phyloP scores from a whole-genome alignment of 345 rosid species.

The Cardamine resedifolia region DNA sequence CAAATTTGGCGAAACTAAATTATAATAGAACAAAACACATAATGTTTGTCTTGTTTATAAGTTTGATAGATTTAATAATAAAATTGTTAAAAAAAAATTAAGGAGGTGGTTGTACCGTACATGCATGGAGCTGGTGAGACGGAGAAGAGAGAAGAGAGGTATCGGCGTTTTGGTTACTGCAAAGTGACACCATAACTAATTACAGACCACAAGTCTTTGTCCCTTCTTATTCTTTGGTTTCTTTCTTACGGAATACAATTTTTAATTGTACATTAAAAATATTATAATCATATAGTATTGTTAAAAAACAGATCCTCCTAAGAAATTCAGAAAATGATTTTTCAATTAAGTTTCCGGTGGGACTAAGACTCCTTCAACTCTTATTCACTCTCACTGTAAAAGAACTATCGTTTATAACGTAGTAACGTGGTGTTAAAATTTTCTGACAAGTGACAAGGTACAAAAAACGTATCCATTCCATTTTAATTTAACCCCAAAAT shows the following conservation, averaged over 20 bases:
- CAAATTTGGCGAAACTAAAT: slow-evolving; percentile 9
- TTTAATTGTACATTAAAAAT: neutral
- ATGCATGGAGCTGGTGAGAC: slow-evolving; percentile 45
- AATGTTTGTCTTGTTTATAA: neutral
- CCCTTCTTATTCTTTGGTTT: slow-evolving; percentile 42
- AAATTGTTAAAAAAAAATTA: neutral
- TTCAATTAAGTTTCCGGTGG: neutral
- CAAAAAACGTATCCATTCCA: neutral
- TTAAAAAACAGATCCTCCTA: neutral
- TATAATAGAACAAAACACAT: neutral
- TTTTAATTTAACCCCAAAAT: neutral
- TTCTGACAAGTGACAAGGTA: neutral
- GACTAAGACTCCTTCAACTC: neutral
- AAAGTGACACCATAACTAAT: slow-evolving; percentile 69
- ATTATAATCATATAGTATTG: neutral
- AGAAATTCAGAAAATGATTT: neutral
- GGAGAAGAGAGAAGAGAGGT: slow-evolving; percentile 28
- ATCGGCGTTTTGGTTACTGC: slow-evolving; percentile 36
- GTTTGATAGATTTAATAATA: neutral
- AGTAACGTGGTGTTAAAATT: too few species aligned
- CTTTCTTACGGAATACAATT: slow-evolving; percentile 2
- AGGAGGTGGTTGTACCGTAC: slow-evolving; percentile 38
- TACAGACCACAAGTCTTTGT: slow-evolving; percentile 77
- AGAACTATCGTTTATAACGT: too few species aligned
- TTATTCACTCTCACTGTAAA: neutral